Percentiles rank a stretch among this genome's conserved stretches.
phyloP scores from a whole-genome alignment of 1,284 basidiomycete genomes.

The Rhodotorula sp. region DNA sequence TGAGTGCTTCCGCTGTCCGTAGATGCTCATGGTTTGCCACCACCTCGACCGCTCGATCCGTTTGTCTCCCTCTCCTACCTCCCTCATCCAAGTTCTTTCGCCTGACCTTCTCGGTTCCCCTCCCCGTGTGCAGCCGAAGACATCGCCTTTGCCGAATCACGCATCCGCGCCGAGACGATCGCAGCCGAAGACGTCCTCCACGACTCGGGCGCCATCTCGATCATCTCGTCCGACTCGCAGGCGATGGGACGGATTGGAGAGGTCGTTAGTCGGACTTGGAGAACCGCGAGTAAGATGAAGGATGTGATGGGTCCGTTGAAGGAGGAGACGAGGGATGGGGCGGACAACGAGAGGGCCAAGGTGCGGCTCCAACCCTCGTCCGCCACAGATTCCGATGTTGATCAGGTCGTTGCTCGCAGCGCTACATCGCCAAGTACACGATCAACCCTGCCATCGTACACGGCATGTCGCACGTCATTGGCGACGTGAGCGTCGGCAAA shows the following conservation, averaged over 20 bases:
- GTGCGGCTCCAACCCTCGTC: slow-evolving; percentile 43
- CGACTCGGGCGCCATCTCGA: slow-evolving; percentile 86
- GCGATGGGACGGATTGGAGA: slow-evolving; percentile 96
- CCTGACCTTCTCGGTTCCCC: slow-evolving; percentile 34
- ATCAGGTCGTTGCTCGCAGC: slow-evolving; percentile 3
- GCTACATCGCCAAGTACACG: slow-evolving; percentile 95
- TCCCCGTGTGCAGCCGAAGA: slow-evolving; percentile 74
- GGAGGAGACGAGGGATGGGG: slow-evolving; percentile 60
- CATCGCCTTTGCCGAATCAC: slow-evolving; percentile 92
- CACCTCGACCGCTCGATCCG: slow-evolving; percentile 78
- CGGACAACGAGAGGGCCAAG: slow-evolving; percentile 94
- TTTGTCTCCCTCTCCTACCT: slow-evolving; percentile 1
- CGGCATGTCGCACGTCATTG: slow-evolving; percentile 83
- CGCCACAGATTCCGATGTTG: no score
- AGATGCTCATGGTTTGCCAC: slow-evolving; percentile 97
- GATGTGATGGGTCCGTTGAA: slow-evolving; percentile 69
- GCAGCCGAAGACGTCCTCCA: slow-evolving; percentile 97
- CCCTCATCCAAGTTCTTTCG: neutral
- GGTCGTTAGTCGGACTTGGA: slow-evolving; percentile 89
- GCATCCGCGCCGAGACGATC: slow-evolving; percentile 93
- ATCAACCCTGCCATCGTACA: slow-evolving; percentile 96
- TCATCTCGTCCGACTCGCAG: slow-evolving; percentile 94
- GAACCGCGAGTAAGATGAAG: slow-evolving; percentile 94
- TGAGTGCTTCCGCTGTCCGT: neutral
- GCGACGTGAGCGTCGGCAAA: slow-evolving; percentile 75